Evolutionary conservation across 225 moss, liverwort and hornwort species (phyloP).

Genomic region (Marchantia paleacea): DNA sequence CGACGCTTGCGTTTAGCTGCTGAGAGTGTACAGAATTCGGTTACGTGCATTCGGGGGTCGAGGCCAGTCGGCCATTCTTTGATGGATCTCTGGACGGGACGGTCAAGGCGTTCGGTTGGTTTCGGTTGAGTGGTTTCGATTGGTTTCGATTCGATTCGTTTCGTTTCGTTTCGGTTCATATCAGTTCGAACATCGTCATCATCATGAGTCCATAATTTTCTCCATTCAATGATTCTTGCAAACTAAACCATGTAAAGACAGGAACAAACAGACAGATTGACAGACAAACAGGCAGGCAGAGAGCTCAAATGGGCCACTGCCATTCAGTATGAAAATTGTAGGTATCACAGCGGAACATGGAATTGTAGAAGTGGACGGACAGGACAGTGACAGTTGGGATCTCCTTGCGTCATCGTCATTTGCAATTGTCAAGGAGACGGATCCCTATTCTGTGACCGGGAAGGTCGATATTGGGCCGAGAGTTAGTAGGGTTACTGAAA

Average conservation of each 20-base stretch:
- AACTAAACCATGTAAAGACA: constrained; percentile 10
- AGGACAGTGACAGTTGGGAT: neutral
- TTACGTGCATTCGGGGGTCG: neutral
- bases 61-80: neutral
- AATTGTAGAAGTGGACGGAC: neutral
- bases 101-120: neutral
- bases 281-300: neutral
- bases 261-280: neutral
- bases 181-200: neutral
- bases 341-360: neutral
- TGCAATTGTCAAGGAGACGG: neutral
- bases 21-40: constrained; percentile 4
- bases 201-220: constrained; percentile 7
- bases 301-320: constrained; percentile 8
- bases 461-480: neutral
- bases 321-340: neutral
- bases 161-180: neutral
- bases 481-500: neutral
- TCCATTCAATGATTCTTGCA: neutral
- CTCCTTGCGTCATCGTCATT: neutral
- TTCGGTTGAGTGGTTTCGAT: neutral
- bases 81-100: neutral
- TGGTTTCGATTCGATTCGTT: neutral
- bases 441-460: too few relatives aligned
- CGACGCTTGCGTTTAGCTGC: constrained; percentile 25